Evolutionary conservation across 2,329 filamentous ascomycete species (phyloP), one percentile per base, ranked within the genome.

Genomic region (Alternaria viburni): DNA sequence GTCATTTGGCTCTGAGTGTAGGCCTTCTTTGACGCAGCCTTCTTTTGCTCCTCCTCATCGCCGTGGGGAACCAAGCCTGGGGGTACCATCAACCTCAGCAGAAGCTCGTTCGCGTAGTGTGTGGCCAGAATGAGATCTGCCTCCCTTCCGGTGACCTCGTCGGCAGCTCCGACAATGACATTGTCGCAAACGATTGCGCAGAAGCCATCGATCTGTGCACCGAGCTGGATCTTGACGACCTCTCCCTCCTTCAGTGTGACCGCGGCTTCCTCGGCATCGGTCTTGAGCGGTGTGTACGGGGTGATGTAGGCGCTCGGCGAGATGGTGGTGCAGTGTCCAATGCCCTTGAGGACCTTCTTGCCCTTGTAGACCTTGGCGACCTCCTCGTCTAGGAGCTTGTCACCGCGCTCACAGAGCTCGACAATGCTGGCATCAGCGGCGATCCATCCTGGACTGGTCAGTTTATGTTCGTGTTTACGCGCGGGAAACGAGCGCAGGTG

Each of bases 191-290:
- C 92, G 79, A 99, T 97, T 72, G 95, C 92, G 74, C 93, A 93
- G 78, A 98, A 97, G 58, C 96, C 96, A 83, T 98, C 93, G 69
- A 99, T 97, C 85, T 99, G 96, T 56, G 96, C 96, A 77, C 96
- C 96, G n/a, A 99, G 89, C 84, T 99, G 96, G 80, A 99, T 96
- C 89, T 99, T 99, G 83, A 97, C 88, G 66, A 92, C 84, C 84
- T 99, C 96, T 66, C 90, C 91, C 55, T 90, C 87, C 85, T 97
- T 92, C 74, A 99, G 87, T 76, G 90, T 89, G 52, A 87, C 86
- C 61, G 87, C 88, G 66, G 95, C 93, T 85, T 99, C 96, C 79
- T 91, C 89, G 80, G 91, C 86, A 77, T 99, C 96, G 69, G 93
- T 90, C 72, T 89, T 89, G 74, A 99, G 86, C 55, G 96, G 96